Base-by-base conservation (phyloP, 345 rosid genomes). In the Heritiera fomes region DNA sequence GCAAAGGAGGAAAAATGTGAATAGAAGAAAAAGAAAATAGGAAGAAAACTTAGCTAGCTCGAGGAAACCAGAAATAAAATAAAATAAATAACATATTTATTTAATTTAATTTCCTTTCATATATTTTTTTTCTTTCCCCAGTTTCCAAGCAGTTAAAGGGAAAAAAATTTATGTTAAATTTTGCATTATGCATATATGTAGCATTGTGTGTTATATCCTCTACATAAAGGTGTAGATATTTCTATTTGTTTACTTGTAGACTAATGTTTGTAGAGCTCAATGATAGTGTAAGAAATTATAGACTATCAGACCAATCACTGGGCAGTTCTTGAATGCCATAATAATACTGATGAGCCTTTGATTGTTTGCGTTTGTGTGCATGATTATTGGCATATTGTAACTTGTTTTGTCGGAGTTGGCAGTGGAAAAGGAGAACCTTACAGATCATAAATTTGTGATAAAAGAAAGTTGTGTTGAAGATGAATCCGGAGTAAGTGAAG, bases 341-440 rank as follows among this genome's bases (percentile, higher is more conserved):
- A 46, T 0, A 20, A 20, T 68, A 5, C 59, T 70, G 30, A 23
- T 13, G 15, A 49, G 60, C 8, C 28, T 30, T 18, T 14, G 32
- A 32, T 49, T 41, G 50, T 66, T 49, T 30, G 58, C 12, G 17
- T 69, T 13, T 12, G 17, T 69, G 55, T 46, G 7, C 8, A 3
- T 69, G 73, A 28, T 71, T 49, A 13, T 47, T 71, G 75, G 61
- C 28, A 32, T 50, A 71, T 7, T 41, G 28, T 50, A 32, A 52
- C 23, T 52, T 50, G 75, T 71, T 71, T 70, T 50, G 3, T 71
- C 1, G 45, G 1, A 46, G 41, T 50, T 52, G 41, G 28, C 75
- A 71, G 75, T 32, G 75, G 75, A 71, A 52, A 32, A 32, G 75
- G 60, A 30, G 61, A 52, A 8, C 43, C 14, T 71, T 17, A 17